Conservation (phyloP, 73 alveolate genomes). For the Blepharisma stoltei region DNA sequence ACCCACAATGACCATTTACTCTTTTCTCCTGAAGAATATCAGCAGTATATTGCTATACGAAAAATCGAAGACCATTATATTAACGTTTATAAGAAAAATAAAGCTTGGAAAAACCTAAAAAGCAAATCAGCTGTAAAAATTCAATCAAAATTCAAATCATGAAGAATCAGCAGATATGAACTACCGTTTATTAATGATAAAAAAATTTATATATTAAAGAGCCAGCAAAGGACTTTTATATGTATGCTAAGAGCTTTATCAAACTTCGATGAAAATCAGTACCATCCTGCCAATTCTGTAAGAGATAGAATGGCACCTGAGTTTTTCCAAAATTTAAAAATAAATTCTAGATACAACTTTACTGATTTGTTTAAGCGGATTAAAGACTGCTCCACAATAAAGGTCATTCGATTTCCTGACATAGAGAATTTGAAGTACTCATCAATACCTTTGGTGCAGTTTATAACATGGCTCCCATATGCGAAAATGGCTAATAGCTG, state of each 20-base stretch:
- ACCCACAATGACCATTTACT: slow-evolving; percentile 17
- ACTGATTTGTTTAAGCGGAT: not conserved
- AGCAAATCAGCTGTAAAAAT: not conserved
- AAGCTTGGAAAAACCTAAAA: not conserved
- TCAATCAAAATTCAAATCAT: not conserved
- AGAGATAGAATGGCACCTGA: slow-evolving; percentile 16
- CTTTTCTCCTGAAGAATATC: slow-evolving; percentile 13
- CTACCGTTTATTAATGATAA: not conserved
- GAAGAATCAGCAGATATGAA: not conserved
- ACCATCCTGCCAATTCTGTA: slow-evolving; percentile 4
- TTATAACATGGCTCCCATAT: slow-evolving; percentile 21
- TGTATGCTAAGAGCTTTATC: slow-evolving; percentile 22
- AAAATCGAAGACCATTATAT: not conserved
- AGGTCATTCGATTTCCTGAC: slow-evolving; percentile 20
- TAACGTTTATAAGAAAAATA: slow-evolving; percentile 7
- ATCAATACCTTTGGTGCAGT: not conserved
- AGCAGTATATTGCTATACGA: not conserved
- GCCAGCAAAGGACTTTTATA: slow-evolving; percentile 22
- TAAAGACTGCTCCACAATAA: not conserved
- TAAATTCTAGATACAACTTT: not conserved
- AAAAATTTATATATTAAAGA: not conserved
- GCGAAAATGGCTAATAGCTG: slow-evolving; percentile 14
- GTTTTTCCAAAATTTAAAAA: not conserved
- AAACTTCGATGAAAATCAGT: not conserved
- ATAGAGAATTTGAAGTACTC: not conserved